phyloP scores from a whole-genome alignment of 1,284 basidiomycete species.

The Pseudozyma pruni region DNA sequence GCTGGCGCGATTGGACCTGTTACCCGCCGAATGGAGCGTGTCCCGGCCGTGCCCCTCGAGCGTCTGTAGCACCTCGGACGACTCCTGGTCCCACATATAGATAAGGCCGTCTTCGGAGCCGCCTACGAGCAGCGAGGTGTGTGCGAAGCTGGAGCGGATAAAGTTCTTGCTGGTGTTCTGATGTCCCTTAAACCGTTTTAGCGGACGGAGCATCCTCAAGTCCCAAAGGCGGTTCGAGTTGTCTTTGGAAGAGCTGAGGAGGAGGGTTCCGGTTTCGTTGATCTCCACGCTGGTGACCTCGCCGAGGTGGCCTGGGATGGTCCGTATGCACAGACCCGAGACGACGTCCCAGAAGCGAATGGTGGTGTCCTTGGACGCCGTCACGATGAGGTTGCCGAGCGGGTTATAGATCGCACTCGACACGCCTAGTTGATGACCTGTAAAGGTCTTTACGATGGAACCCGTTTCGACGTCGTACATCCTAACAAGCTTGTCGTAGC shows the following conservation, averaged over 20 bases:
- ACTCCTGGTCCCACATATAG: constrained; percentile 67
- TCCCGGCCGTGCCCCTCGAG: constrained; percentile 62
- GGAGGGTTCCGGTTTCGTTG: constrained; percentile 69
- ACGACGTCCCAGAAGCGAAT: constrained; percentile 71
- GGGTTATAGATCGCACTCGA: constrained; percentile 70
- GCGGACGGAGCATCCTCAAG: constrained; percentile 59
- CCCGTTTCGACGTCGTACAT: constrained; percentile 70
- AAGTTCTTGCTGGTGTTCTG: constrained; percentile 72
- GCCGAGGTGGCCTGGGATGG: constrained; percentile 70
- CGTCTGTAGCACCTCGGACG: constrained; percentile 63
- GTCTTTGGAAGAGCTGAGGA: constrained; percentile 71
- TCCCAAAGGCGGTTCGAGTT: constrained; percentile 69
- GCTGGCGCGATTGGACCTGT: background rate
- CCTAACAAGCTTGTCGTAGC: constrained; percentile 71
- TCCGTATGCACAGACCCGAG: constrained; percentile 69
- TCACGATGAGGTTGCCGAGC: constrained; percentile 70
- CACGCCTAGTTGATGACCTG: constrained; percentile 70
- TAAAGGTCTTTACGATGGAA: constrained; percentile 70
- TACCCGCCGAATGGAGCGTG: constrained; percentile 8
- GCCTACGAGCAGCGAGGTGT: constrained; percentile 68
- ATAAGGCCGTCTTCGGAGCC: constrained; percentile 69
- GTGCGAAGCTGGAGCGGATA: constrained; percentile 69
- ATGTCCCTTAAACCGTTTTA: constrained; percentile 71
- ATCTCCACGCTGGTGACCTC: constrained; percentile 71
- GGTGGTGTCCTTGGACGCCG: constrained; percentile 70